Base-by-base conservation (phyloP, 768 basidiomycete genomes). In the Royoungia palumana region DNA sequence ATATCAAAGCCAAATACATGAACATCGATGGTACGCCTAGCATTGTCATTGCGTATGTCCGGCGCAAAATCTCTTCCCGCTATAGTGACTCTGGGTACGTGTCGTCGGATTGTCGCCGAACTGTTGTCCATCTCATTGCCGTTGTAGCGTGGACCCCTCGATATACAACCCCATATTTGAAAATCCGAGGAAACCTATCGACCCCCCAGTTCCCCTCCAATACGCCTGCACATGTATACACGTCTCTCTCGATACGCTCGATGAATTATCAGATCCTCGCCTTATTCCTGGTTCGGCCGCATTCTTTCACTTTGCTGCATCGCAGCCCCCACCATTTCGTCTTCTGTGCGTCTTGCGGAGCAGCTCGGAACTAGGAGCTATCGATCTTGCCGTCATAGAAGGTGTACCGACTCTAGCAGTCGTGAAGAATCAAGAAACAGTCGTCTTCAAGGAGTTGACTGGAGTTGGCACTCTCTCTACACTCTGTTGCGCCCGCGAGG, bases 1-100 rank as follows among this genome's bases (percentile, higher is more conserved):
- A 76, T 41, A 52, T 88, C 4, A 74, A 78, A 53, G 85, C 82
- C 21, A 80, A 78, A 57, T 86, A 83, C 54, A 75, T 81, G 73
- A 70, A 68, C 19, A 66, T 73, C 37, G 59, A 64, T 59, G 54
- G 75, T 50, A 41, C 60, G 54, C 57, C 68, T 58, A 82, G 80
- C 7, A 78, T 87, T 35, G 74, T 80, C 64, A 76, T 87, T 20
- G 75, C 78, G 0, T 84, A 75, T 58, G 61, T 75, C 3, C 69
- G 74, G 10, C 66, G 79, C 39, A 70, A 72, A 41, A 58, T 56
- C 14, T 46, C 48, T 25, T 49, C 58, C 7, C 56, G 60, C 3
- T 44, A 50, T 38, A 53, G 12, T 16, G 38, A 39, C 38, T 50
- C 60, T 32, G 41, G 58, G 65, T 62, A 37, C 19, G 62, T 43